Percentiles rank a stretch among this genome's conserved stretches.
Evolutionary conservation across 306 rosid genomes (phyloP).

Genomic region (Rosa chinensis): DNA sequence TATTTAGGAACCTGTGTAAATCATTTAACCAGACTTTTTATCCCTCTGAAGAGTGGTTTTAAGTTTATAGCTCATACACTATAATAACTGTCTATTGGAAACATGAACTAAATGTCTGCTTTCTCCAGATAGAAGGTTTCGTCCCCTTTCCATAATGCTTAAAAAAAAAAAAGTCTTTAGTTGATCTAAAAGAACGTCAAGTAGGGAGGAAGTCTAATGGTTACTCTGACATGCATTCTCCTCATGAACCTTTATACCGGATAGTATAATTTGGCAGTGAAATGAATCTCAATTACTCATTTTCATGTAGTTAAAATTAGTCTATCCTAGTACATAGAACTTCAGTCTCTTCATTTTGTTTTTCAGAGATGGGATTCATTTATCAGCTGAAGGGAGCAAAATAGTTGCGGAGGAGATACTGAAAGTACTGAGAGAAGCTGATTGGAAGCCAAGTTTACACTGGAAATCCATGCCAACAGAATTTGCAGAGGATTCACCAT

Average conservation of each 20-base stretch:
- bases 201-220: not conserved
- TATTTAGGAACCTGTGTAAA: not conserved
- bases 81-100: not conserved
- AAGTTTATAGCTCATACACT: not conserved
- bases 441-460: conserved; percentile 86
- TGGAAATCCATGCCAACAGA: conserved; percentile 85
- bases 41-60: not conserved
- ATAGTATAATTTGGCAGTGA: not conserved
- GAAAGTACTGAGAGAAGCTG: conserved; percentile 69
- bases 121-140: not conserved
- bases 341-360: not conserved
- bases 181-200: no score
- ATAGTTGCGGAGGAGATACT: conserved; percentile 78
- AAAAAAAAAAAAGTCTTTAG: not conserved
- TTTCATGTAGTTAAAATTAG: not conserved
- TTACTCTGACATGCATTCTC: not conserved
- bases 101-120: not conserved
- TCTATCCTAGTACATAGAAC: not conserved
- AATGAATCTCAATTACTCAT: not conserved
- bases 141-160: not conserved
- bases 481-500: conserved; percentile 75
- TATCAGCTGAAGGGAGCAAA: conserved; percentile 89
- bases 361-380: conserved; percentile 88
- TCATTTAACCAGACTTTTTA: not conserved
- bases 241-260: not conserved